Base-by-base conservation (phyloP, 441 rosid species). In the Populus tomentosa region DNA sequence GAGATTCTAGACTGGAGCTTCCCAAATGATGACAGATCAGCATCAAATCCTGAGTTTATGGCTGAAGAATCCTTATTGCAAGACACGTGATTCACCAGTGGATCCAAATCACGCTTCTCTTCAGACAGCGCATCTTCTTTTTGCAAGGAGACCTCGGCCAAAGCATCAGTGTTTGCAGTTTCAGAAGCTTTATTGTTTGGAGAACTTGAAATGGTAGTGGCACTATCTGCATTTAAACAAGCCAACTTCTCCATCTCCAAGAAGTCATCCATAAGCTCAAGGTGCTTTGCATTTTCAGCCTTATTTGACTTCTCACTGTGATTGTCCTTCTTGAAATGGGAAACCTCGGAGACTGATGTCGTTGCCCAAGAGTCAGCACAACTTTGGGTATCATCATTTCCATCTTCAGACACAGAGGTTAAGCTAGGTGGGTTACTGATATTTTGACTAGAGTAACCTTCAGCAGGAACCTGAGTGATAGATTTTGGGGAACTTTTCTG, bases 201-300 rank as follows among this genome's bases (percentile, higher is more conserved):
- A 87, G 78, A 67, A 73, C 80, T 89, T 21, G 87, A 77, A 80
- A 77, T 69, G 38, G 79, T 74, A 26, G 35, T 33, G 8, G 78
- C 73, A 78, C 84, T 90, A 78, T 87, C 86, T 75, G 73, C 81
- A 79, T 83, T 86, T 56, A 82, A 83, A 82, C 89, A 86, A 67
- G 98, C 98, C 78, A 95, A 74, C 88, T 89, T 90, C 85, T 95
- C 99, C 99, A 95, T 95, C 85, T 94, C 98, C 50, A 95, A 86
- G 81, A 95, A 95, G 81, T 95, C 99, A 33, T 92, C 97, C 99
- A 95, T 95, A 71, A 95, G 97, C 80, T 88, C 97, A 89, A 91
- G 76, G 84, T 85, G 88, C 76, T 80, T 87, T 62, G 71, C 80
- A 79, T 82, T 86, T 70, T 89, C 93, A 10, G 89, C 80, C 85